These are phyloP conservation scores for Xanthoconium purpureum DNA, from an alignment of 768 basidiomycete species.

Conservation along the genomic window DNA sequence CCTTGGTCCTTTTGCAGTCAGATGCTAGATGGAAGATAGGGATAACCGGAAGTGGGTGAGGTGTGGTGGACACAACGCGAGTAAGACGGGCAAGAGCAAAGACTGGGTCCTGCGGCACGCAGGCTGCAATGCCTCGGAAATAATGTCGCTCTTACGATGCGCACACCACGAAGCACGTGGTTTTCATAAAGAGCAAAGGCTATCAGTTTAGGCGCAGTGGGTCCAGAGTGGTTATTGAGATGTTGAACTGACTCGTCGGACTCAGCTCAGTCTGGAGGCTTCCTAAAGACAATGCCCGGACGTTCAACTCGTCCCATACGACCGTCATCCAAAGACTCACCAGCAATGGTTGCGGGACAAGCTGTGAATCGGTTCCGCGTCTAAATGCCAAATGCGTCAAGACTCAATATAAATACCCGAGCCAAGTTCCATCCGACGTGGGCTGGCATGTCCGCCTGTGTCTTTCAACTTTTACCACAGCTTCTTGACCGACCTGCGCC, in stretches of 20 bases:
- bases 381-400: neutral
- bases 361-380: too few relatives aligned
- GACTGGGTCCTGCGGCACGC: neutral
- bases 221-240: too few relatives aligned
- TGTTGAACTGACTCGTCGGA: too few relatives aligned
- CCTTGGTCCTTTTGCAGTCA: neutral
- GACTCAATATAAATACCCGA: neutral
- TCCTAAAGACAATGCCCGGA: too few relatives aligned
- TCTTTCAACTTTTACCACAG: neutral
- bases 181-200: constrained; percentile 3
- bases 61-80: neutral
- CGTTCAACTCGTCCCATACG: too few relatives aligned
- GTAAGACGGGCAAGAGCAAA: neutral
- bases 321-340: too few relatives aligned
- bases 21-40: neutral
- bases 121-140: constrained; percentile 3
- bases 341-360: too few relatives aligned
- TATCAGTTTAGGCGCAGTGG: neutral
- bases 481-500: neutral
- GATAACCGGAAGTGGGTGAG: neutral
- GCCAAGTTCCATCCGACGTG: constrained; percentile 19
- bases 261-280: too few relatives aligned
- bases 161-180: constrained; percentile 8
- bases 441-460: neutral
- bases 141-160: constrained; percentile 8